Evolutionary conservation across 805 yeast species (phyloP), one percentile per base, ranked within the genome.

Genomic region (Starmerella khaoyaiensis): DNA sequence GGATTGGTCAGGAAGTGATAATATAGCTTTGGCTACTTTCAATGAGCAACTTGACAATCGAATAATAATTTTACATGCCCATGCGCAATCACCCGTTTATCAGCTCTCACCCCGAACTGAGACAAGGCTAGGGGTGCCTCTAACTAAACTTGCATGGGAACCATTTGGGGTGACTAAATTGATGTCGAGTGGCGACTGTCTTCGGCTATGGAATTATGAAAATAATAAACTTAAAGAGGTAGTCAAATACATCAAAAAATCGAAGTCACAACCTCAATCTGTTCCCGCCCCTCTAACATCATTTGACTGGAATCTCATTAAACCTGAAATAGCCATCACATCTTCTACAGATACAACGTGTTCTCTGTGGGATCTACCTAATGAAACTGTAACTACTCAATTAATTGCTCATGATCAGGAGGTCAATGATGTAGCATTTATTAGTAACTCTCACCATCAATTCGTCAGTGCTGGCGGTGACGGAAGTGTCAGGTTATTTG

Each of bases 311-410:
- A 83, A 80, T 61, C 60, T 66, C 25, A 63, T 67, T 1, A 86
- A 81, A 49, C 71, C 81, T 3, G 71, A 72, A 33, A 58, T 74
- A 27, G 69, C 84, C 16, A 78, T 90, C 25, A 82, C 96, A 1
- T 72, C 87, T 44, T 76, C 90, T 16, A 81, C 87, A 9, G 98
- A 90, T 59, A 90, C 98, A 1, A 90, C 98, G 0, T 90, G 98
- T 60, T 86, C 97, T 0, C 74, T 84, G 3, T 90, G 98, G 97
- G 97, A 90, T 59, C 57, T 84, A 22, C 59, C 65, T 18, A 68
- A 73, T 28, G 70, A 76, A 17, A 62, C 67, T 4, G 94, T 93
- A 12, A 80, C 79, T 54, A 87, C 97, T 1, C 96, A 90, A 60
- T 65, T 90, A 33, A 90, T 90, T 46, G 97, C 98, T 0, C 98